Base-by-base conservation (phyloP, 1,284 basidiomycete species). In the Rhodotorula sp. region DNA sequence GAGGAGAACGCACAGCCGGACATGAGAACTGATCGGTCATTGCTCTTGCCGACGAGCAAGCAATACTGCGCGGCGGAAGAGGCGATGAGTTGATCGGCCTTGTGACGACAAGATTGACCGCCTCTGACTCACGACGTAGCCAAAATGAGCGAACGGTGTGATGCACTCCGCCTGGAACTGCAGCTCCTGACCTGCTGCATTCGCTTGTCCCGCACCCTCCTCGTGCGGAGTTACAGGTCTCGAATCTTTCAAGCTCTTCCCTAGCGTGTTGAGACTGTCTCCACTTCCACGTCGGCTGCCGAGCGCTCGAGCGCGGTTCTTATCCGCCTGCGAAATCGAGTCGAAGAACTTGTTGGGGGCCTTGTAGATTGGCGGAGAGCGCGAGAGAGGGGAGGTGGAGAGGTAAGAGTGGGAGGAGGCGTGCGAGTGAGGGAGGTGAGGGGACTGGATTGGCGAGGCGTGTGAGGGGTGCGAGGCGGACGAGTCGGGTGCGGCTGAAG, bases 141-240 rank as follows among this genome's bases (percentile, higher is more conserved):
- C 94, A 79, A 88, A 93, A 80, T 98, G 94, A 2, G 94, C 94
- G 4, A 90, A 90, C 74, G 90, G 88, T 46, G 92, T 83, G 27
- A 91, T 88, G 74, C 90, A 89, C 62, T 83, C 82, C 19, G 85
- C 82, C 8, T 87, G 85, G 34, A 94, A 86, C 66, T 85, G 83
- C 27, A 82, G 68, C 57, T 81, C 79, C 44, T 68, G 61, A 51
- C 57, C 63, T 1, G 32, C 58, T 58, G 19, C 32, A 7, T 2
- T 56, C 36, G n/a, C 24, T 8, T 47, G 47, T 8, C 36, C 36
- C 27, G 30, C 59, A 1, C 65, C 29, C 34, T 57, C n/a, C 4
- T n/a, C 36, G 27, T 56, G n/a, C 20, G 47, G 47, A 4, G 58
- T 49, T 4, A 22, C 24, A 30, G 55, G 55, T 4, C 36, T 9